phyloP scores from a whole-genome alignment of 2,329 filamentous ascomycete species.

The Ascocoryne sarcoides region DNA sequence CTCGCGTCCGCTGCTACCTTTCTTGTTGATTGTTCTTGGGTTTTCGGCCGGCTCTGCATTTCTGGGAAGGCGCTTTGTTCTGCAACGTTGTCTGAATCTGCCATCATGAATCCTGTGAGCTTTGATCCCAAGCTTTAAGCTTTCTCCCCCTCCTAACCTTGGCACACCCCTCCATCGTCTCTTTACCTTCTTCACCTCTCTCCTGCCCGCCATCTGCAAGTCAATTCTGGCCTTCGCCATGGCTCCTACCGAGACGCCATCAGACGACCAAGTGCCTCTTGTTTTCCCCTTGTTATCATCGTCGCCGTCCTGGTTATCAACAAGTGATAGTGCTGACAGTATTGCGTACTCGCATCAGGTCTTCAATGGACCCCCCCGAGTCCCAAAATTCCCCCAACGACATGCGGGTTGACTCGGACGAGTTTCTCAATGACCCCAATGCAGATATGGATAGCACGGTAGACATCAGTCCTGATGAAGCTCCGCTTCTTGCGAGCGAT shows the following conservation, averaged over 20 bases:
- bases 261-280: neutral
- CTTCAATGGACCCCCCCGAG: conserved; percentile 14
- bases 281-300: conserved; percentile 1
- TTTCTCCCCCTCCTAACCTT: conserved; percentile 1
- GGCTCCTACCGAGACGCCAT: too few relatives aligned
- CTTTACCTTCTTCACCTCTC: neutral
- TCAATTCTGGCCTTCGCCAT: too few relatives aligned
- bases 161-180: neutral
- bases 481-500: conserved; percentile 30
- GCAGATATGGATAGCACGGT: conserved; percentile 34
- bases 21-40: conserved; percentile 8
- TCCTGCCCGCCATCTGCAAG: neutral
- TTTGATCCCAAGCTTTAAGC: neutral
- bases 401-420: conserved; percentile 27
- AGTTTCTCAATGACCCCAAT: conserved; percentile 23
- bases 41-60: conserved; percentile 5
- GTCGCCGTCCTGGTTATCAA: neutral
- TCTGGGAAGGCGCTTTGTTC: conserved; percentile 21
- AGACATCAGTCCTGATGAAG: conserved; percentile 31
- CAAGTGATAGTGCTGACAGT: conserved; percentile 1
- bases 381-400: conserved; percentile 26
- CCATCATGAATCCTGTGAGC: conserved; percentile 22
- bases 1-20: conserved; percentile 4
- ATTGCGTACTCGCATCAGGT: conserved; percentile 12
- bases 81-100: conserved; percentile 15